Base-by-base conservation (phyloP, 257 asterid genomes). In the Avicennia marina region DNA sequence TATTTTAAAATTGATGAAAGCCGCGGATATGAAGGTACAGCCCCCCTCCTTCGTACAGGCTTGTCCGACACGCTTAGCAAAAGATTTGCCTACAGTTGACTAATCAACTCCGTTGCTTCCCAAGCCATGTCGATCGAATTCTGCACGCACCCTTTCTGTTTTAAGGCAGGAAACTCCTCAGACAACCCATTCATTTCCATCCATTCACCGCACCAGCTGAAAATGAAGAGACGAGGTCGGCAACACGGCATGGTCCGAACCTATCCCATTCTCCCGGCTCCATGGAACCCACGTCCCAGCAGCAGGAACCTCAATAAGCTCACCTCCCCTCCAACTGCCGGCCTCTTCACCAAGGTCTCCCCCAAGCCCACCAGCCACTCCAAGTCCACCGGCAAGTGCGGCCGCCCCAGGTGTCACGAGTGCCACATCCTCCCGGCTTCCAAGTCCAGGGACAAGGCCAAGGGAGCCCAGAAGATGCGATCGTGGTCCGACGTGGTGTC, bases 321-420 rank as follows among this genome's bases (percentile, higher is more conserved):
- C 7, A 17, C 22, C 41, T 64, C 91, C 20, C 73, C 82, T 8
- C 87, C 87, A 13, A 74, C 84, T 0, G 96, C 96, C 13, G 96
- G 95, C 31, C 34, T 61, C n/a, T 85, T 87, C 77, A 49, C 81
- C 41, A 67, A 42, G 68, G 87, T 72, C 53, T 34, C 94, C 7
- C 8, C 75, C 47, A 87, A 81, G 75, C 98, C 98, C 48, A 82
- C 84, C 12, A 90, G 83, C 78, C 96, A 83, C 69, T 90, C 98
- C 67, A 85, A 90, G 76, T 90, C 83, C 72, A 87, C 91, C 9
- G 78, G 91, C 17, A 85, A 77, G 68, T 87, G 95, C 31, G 83
- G 79, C 53, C 81, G 94, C 5, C 68, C 82, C 11, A 65, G 62
- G 64, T 90, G 95, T 45, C 22, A 27, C 7, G 63, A 40, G 15